phyloP scores from a whole-genome alignment of 208 protist species.

The Strigomonas galati region DNA sequence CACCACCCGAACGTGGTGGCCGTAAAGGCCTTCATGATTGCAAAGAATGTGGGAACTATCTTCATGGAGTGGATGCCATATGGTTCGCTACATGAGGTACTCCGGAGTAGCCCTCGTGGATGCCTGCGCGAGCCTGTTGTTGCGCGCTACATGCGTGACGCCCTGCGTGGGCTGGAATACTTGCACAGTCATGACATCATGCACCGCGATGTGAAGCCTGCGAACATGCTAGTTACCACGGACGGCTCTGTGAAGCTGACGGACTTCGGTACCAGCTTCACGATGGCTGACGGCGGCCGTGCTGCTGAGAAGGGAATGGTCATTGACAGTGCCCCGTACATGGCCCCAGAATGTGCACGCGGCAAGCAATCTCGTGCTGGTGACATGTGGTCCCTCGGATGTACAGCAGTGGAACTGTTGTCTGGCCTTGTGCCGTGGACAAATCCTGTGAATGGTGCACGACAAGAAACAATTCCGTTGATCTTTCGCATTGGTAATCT shows the following conservation, averaged over 20 bases:
- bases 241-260: no score
- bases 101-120: conserved; percentile 28
- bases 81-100: conserved; percentile 54
- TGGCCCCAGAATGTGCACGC: no score
- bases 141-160: no score
- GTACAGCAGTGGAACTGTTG: conserved; percentile 68
- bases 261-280: conserved; percentile 78
- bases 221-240: conserved; percentile 73
- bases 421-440: conserved; percentile 55
- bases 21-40: no score
- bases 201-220: conserved; percentile 85
- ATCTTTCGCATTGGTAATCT: conserved; percentile 59
- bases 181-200: conserved; percentile 64
- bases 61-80: conserved; percentile 69
- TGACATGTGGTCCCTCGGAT: conserved; percentile 88
- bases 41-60: no score
- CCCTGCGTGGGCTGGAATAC: no score
- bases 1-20: no score
- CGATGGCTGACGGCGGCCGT: conserved; percentile 26
- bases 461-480: conserved; percentile 32
- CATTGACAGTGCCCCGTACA: conserved; percentile 67
- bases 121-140: conserved; percentile 49
- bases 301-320: conserved; percentile 36
- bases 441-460: conserved; percentile 15
- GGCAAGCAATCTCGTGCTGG: no score